phyloP scores from a whole-genome alignment of 768 basidiomycete genomes.

The Coprinopsis marcescibilis region DNA sequence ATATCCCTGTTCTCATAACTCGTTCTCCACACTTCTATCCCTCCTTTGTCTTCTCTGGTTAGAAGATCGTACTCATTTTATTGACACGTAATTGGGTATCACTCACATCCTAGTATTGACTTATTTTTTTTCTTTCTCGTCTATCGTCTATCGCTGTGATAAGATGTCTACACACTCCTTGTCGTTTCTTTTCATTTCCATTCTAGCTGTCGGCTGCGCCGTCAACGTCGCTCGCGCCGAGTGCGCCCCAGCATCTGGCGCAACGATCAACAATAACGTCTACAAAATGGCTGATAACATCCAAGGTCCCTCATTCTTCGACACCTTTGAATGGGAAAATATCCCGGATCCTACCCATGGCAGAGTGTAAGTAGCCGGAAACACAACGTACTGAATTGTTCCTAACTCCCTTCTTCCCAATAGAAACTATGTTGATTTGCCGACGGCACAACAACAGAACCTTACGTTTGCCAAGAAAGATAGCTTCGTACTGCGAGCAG shows the following conservation, averaged over 20 bases:
- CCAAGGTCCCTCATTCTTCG: slow-evolving; percentile 40
- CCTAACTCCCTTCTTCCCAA: background rate
- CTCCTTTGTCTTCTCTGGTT: no score
- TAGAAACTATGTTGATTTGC: slow-evolving; percentile 37
- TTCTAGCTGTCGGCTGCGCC: background rate
- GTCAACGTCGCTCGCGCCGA: background rate
- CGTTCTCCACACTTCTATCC: no score
- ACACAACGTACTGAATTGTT: background rate
- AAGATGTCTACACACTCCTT: no score
- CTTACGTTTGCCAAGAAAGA: slow-evolving; percentile 47
- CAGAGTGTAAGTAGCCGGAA: slow-evolving; percentile 43
- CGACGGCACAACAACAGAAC: slow-evolving; percentile 39
- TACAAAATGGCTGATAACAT: slow-evolving; percentile 39
- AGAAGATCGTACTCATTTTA: no score
- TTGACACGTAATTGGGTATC: no score
- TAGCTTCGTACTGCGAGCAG: slow-evolving; percentile 47
- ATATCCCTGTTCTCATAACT: no score
- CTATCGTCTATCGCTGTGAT: no score
- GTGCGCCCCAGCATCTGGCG: background rate
- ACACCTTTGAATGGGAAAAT: slow-evolving; percentile 41
- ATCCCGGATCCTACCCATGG: slow-evolving; percentile 57
- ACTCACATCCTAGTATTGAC: no score
- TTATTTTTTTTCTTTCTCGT: no score
- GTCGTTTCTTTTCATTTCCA: background rate
- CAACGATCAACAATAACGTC: background rate